Evolutionary conservation across 2,329 filamentous ascomycete species (phyloP).

Genomic region (Chrysoporthe deuterocubensis): DNA sequence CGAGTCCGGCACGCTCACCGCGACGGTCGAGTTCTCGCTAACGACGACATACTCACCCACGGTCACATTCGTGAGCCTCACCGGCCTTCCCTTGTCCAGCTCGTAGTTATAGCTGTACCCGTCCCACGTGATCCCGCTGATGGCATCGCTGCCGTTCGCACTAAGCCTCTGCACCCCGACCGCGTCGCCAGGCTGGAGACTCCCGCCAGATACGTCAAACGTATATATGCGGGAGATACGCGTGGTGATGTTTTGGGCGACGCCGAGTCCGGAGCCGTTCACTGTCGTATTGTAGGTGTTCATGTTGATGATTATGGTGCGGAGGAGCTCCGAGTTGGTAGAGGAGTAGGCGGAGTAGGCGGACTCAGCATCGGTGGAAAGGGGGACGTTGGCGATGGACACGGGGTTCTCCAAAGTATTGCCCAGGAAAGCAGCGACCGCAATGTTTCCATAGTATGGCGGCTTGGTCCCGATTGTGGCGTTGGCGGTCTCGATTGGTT

Average conservation of each 20-base stretch:
- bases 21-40: slow-evolving; percentile 31
- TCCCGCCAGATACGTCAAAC: slow-evolving; percentile 43
- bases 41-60: slow-evolving; percentile 43
- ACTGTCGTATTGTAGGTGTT: slow-evolving; percentile 61
- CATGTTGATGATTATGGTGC: slow-evolving; percentile 62
- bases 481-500: slow-evolving; percentile 56
- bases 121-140: slow-evolving; percentile 65
- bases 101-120: slow-evolving; percentile 66
- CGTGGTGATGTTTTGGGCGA: slow-evolving; percentile 32
- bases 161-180: slow-evolving; percentile 47
- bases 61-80: slow-evolving; percentile 59
- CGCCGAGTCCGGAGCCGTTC: slow-evolving; percentile 41
- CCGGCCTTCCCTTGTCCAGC: slow-evolving; percentile 56
- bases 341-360: slow-evolving; percentile 61
- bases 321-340: slow-evolving; percentile 41
- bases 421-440: slow-evolving; percentile 60
- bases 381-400: slow-evolving; percentile 52
- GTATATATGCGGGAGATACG: slow-evolving; percentile 45
- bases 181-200: slow-evolving; percentile 40
- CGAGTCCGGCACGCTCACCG: slow-evolving; percentile 45
- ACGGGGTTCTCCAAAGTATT: slow-evolving; percentile 42
- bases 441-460: slow-evolving; percentile 67
- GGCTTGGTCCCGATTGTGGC: slow-evolving; percentile 61
- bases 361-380: slow-evolving; percentile 46
- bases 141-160: slow-evolving; percentile 67